Percentiles rank a stretch among this genome's conserved stretches.
phyloP scores from a whole-genome alignment of 306 rosid genomes.

The Cucumis hystrix region DNA sequence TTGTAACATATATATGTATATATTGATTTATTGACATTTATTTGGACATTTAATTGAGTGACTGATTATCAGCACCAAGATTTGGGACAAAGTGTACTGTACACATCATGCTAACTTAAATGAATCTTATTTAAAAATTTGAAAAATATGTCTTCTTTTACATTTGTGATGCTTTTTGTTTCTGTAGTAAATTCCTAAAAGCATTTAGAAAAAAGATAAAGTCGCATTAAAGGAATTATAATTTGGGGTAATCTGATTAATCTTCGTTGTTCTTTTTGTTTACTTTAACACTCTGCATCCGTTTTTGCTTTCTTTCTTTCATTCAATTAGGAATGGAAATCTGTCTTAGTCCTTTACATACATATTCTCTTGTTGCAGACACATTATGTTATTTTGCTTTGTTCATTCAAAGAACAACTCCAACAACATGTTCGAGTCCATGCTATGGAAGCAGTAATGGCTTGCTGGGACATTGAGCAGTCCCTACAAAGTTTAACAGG shows the following conservation, averaged over 20 bases:
- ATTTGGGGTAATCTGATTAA: not conserved
- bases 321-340: not conserved
- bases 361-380: constrained; percentile 39
- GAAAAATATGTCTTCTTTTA: not conserved
- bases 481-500: constrained; percentile 94
- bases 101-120: not conserved
- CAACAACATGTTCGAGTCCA: constrained; percentile 97
- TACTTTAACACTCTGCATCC: not conserved
- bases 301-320: not conserved
- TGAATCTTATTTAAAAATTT: not conserved
- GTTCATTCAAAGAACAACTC: constrained; percentile 94
- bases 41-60: not conserved
- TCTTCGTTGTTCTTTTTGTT: not conserved
- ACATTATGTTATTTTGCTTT: constrained; percentile 85
- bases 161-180: too few relatives aligned
- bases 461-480: constrained; percentile 99
- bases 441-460: constrained; percentile 99
- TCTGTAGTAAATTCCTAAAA: not conserved
- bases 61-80: not conserved
- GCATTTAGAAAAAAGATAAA: not conserved
- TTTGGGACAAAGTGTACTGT: not conserved
- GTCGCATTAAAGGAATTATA: not conserved
- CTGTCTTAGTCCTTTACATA: not conserved
- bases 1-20: not conserved
- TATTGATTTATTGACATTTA: not conserved